phyloP scores from a whole-genome alignment of 176 grass and related monocot genomes.

The Carex cristatella region DNA sequence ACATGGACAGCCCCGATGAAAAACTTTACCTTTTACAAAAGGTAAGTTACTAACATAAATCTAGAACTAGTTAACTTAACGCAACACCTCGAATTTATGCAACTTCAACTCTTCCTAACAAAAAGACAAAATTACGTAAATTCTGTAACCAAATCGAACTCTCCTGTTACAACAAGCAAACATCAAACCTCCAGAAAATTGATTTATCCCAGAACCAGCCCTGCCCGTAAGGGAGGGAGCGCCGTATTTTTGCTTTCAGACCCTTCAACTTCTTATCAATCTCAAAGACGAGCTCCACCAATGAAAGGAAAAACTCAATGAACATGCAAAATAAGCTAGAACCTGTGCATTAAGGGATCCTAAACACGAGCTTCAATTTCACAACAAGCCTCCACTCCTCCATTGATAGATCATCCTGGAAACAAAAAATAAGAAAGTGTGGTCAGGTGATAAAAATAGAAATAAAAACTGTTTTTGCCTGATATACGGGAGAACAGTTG shows the following conservation, averaged over 20 bases:
- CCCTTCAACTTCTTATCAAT: not conserved
- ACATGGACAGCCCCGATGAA: not conserved
- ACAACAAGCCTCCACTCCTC: conserved; percentile 29
- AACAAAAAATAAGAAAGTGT: not conserved
- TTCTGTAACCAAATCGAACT: not conserved
- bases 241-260: not conserved
- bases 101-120: not conserved
- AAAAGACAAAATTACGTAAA: not conserved
- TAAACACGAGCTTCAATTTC: conserved; percentile 26
- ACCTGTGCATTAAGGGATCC: conserved; percentile 22
- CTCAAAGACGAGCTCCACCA: not conserved
- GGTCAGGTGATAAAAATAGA: not conserved
- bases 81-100: not conserved
- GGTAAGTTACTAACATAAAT: not conserved
- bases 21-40: not conserved
- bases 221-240: not conserved
- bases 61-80: not conserved
- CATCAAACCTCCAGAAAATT: conserved; percentile 8
- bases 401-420: conserved; percentile 32
- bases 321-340: not conserved
- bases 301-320: not conserved
- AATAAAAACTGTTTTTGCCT: not conserved
- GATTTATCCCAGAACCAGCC: not conserved
- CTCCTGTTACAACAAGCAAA: conserved; percentile 11
- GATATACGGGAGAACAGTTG: not conserved